Conservation (phyloP, 163 green algal genomes). For the Prototheca cutis region DNA sequence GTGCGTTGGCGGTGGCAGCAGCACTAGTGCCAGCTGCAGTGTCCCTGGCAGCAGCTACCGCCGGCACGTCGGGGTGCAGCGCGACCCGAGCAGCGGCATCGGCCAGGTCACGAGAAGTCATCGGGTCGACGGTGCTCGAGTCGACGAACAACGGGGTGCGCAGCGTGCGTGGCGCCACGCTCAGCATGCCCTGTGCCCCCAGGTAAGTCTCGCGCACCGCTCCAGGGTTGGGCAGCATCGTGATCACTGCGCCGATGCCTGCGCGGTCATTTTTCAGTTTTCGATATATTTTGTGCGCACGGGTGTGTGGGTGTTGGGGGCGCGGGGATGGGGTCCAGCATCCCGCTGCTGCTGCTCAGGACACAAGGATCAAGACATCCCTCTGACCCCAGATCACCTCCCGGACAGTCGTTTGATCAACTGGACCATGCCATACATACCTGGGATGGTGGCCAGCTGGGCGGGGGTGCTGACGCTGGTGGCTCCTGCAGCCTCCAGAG, state of each 20-base stretch:
- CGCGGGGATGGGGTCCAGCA: too few species aligned
- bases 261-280: too few species aligned
- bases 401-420: not conserved
- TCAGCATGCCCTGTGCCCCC: constrained; percentile 37
- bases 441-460: constrained; percentile 10
- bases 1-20: constrained; percentile 1
- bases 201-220: constrained; percentile 26
- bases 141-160: constrained; percentile 40
- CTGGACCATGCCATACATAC: constrained; percentile 1
- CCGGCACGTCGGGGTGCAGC: constrained; percentile 20
- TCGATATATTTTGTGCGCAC: too few species aligned
- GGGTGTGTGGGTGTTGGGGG: too few species aligned
- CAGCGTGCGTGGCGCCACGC: constrained; percentile 14
- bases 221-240: not conserved
- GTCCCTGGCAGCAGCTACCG: constrained; percentile 6
- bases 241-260: not conserved
- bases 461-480: constrained; percentile 14
- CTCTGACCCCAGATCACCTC: too few species aligned
- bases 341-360: too few species aligned
- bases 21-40: too few species aligned
- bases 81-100: constrained; percentile 5
- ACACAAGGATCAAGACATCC: too few species aligned
- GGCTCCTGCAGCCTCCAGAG: not conserved
- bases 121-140: constrained; percentile 38
- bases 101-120: constrained; percentile 24